These are phyloP conservation scores for Cornus controversa DNA, from an alignment of 148 eudicot species.

Conservation along the genomic window DNA sequence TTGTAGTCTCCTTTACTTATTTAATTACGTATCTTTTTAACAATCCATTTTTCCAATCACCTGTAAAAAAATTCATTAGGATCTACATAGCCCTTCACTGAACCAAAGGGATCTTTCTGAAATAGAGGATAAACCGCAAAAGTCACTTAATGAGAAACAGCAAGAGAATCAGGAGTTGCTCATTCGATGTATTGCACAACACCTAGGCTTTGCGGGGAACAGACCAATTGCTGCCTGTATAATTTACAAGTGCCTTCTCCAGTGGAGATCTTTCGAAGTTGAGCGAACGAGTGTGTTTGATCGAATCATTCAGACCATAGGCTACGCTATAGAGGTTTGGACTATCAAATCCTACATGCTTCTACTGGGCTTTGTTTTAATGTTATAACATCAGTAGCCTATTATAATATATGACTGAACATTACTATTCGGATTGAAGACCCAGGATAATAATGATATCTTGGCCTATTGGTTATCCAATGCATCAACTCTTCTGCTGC, in stretches of 20 bases:
- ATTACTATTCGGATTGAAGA: conserved; percentile 37
- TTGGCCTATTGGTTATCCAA: conserved; percentile 97
- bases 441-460: conserved; percentile 85
- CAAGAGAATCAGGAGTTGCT: conserved; percentile 89
- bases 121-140: conserved; percentile 88
- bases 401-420: neutral
- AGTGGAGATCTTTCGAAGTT: conserved; percentile 99
- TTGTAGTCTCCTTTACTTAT: neutral
- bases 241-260: conserved; percentile 91
- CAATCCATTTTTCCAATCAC: neutral
- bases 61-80: conserved; percentile 36
- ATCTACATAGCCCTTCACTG: conserved; percentile 76
- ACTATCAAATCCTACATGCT: neutral
- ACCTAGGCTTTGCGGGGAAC: conserved; percentile 74
- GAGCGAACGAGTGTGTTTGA: conserved; percentile 92
- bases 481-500: conserved; percentile 84
- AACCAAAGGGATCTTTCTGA: conserved; percentile 67
- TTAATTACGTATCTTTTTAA: conserved; percentile 1
- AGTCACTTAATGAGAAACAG: conserved; percentile 94
- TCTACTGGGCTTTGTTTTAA: neutral
- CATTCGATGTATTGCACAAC: conserved; percentile 75
- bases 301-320: conserved; percentile 84
- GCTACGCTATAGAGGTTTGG: conserved; percentile 90
- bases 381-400: neutral
- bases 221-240: conserved; percentile 94